phyloP scores from a whole-genome alignment of 306 rosid species.

The Fragaria ananassa region DNA sequence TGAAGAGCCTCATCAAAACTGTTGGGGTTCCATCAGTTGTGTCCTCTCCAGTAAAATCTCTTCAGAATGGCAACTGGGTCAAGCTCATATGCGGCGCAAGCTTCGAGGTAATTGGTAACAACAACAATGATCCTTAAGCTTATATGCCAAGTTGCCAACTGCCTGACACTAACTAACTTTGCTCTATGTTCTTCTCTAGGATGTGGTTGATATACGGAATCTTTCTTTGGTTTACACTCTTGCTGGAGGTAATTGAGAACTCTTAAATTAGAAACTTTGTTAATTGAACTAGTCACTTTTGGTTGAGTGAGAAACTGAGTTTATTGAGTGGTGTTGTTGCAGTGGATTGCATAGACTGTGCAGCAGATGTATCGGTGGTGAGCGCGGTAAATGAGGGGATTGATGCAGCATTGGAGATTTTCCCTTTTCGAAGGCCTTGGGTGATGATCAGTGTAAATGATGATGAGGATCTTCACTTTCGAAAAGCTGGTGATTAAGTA shows the following conservation, averaged over 20 bases:
- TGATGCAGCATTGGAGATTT: slow-evolving; percentile 62
- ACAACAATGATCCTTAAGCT: neutral
- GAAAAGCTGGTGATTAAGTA: slow-evolving; percentile 64
- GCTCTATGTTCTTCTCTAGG: slow-evolving; percentile 33
- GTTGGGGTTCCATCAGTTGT: slow-evolving; percentile 36
- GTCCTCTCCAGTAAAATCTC: slow-evolving; percentile 50
- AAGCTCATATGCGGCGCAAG: slow-evolving; percentile 78
- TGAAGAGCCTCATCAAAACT: slow-evolving; percentile 35
- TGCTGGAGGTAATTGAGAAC: slow-evolving; percentile 63
- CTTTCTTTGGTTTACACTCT: slow-evolving; percentile 88
- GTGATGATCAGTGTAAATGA: slow-evolving; percentile 91
- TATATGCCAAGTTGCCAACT: neutral
- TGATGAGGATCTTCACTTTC: slow-evolving; percentile 90
- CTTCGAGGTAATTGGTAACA: slow-evolving; percentile 52
- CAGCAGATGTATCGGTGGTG: slow-evolving; percentile 85
- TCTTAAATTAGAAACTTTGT: no score
- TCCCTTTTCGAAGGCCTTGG: slow-evolving; percentile 59
- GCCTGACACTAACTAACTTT: neutral
- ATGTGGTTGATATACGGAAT: slow-evolving; percentile 85
- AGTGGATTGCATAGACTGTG: slow-evolving; percentile 98
- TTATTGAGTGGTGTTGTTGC: slow-evolving; percentile 25
- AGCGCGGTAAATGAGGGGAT: slow-evolving; percentile 90
- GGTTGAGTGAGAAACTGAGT: neutral
- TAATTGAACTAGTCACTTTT: neutral
- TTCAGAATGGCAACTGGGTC: slow-evolving; percentile 56